Evolutionary conservation across 2,329 filamentous ascomycete species (phyloP).

Genomic region (Colletotrichum lini): DNA sequence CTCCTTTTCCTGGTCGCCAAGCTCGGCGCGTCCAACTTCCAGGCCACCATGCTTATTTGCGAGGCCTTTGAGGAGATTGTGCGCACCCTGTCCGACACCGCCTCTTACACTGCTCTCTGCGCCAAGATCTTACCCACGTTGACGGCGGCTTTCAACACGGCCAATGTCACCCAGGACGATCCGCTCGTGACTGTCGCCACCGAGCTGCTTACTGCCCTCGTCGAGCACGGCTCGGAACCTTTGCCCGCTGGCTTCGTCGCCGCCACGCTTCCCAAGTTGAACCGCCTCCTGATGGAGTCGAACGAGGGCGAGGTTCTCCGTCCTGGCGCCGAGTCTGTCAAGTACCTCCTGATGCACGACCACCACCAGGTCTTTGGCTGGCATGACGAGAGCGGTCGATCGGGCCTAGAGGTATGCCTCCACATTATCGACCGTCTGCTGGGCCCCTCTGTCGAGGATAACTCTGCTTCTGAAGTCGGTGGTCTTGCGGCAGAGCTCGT

Average conservation of each 20-base stretch:
- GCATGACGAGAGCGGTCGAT: conserved; percentile 84
- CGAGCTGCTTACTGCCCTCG: conserved; percentile 85
- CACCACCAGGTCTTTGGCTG: conserved; percentile 91
- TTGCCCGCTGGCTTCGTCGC: conserved; percentile 89
- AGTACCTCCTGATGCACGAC: conserved; percentile 91
- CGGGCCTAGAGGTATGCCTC: conserved; percentile 89
- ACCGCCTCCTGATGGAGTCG: conserved; percentile 84
- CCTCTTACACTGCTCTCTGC: conserved; percentile 84
- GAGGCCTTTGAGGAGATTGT: conserved; percentile 95
- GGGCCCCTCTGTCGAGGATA: conserved; percentile 87
- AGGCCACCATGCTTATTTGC: conserved; percentile 87
- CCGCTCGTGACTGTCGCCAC: conserved; percentile 84
- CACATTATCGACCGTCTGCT: conserved; percentile 94
- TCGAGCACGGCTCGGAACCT: conserved; percentile 86
- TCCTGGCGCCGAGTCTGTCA: conserved; percentile 87
- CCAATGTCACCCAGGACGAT: conserved; percentile 86
- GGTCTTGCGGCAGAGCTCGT: conserved; percentile 94
- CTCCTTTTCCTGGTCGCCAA: conserved; percentile 91
- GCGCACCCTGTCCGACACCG: conserved; percentile 73
- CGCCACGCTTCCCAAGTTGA: conserved; percentile 89
- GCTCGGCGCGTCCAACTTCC: conserved; percentile 90
- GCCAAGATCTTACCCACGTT: conserved; percentile 89
- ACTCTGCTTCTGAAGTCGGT: conserved; percentile 95
- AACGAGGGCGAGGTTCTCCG: conserved; percentile 91
- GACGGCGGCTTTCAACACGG: conserved; percentile 90